Evolutionary conservation across 768 basidiomycete species (phyloP), one percentile per base, ranked within the genome.

Genomic region (Boletus huronensis): DNA sequence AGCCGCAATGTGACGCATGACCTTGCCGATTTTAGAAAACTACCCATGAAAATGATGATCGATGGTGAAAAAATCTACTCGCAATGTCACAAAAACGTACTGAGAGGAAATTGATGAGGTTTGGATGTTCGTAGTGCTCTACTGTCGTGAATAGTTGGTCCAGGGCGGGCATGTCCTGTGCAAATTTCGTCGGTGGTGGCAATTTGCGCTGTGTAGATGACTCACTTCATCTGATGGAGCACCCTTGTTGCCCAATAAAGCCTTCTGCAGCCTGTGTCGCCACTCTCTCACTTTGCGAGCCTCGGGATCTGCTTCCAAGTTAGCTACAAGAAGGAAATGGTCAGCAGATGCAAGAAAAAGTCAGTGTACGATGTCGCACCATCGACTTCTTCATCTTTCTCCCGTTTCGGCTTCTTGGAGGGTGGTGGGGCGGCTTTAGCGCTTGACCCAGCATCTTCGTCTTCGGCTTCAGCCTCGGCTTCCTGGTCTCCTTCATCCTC

Each of bases 251-350:
- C 84, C 83, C 49, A 95, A 67, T 75, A 93, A 88, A 0, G 83
- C 88, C 70, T 93, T 89, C 73, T 98, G 94, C 3, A 97, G 79
- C 70, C 84, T 88, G 70, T 96, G 93, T 60, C 95, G 79, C 93
- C 94, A 96, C 54, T 90, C 88, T 65, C 89, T 85, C 62, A 95
- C 92, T 69, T 87, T 85, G 51, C 75, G 64, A 23, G 84, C 87
- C 57, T 88, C 86, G 2, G 78, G 79, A 68, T 88, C 84, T 46
- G 69, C 74, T 39, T 74, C 71, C 50, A 84, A 58, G 48, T 76
- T 75, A 53, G 75, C 77, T 77, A 47, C 23, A 45, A 44, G 16
- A 6, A 31, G 48, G 34, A 1, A 11, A 31, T 43, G 38, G 54
- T 63, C 46, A 64, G 52, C 5, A 58, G 17, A 50, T 6, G 14